Percentiles rank a stretch among this genome's conserved stretches.
phyloP scores from a whole-genome alignment of 2,329 filamentous ascomycete genomes.

The Alternaria ethzedia region DNA sequence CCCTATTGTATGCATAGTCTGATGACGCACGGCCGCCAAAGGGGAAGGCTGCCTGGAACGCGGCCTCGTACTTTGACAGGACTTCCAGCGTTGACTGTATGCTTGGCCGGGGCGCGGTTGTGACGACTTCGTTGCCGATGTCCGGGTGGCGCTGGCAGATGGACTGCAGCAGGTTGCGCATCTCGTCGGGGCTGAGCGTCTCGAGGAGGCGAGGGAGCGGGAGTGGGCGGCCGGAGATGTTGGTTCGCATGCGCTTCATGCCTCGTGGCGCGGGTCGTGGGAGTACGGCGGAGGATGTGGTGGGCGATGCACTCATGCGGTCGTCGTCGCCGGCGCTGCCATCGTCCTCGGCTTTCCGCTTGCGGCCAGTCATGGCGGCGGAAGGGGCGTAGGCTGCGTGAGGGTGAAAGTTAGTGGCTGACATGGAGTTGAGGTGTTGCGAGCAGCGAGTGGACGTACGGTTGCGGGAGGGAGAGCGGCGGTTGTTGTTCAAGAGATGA shows the following conservation, averaged over 20 bases:
- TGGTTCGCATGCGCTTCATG: slow-evolving; percentile 68
- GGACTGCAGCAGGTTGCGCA: slow-evolving; percentile 84
- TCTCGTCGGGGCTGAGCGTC: slow-evolving; percentile 83
- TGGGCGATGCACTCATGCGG: slow-evolving; percentile 90
- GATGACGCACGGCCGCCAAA: slow-evolving; percentile 82
- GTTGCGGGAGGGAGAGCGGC: slow-evolving; percentile 65
- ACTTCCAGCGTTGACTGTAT: slow-evolving; percentile 81
- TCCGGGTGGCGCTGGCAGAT: slow-evolving; percentile 90
- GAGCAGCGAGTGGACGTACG: slow-evolving; percentile 54
- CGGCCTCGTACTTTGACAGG: slow-evolving; percentile 79
- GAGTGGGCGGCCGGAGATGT: slow-evolving; percentile 71
- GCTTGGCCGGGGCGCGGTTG: slow-evolving; percentile 84
- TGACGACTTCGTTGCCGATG: slow-evolving; percentile 82
- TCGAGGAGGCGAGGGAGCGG: slow-evolving; percentile 82
- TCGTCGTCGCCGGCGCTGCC: slow-evolving; percentile 66
- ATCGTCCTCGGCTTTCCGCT: slow-evolving; percentile 87
- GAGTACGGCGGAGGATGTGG: slow-evolving; percentile 77
- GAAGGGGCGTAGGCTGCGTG: slow-evolving; percentile 45
- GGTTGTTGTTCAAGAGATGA: slow-evolving; percentile 63
- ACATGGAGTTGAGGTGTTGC: slow-evolving; percentile 6
- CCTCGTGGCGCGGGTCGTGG: slow-evolving; percentile 67
- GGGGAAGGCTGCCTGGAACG: slow-evolving; percentile 80
- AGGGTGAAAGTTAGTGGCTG: slow-evolving; percentile 15
- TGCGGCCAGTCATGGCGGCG: slow-evolving; percentile 61
- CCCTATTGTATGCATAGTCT: slow-evolving; percentile 94